Evolutionary conservation across 2,329 filamentous ascomycete genomes (phyloP), one percentile per base, ranked within the genome.

Genomic region (Colletotrichum theobromicola): DNA sequence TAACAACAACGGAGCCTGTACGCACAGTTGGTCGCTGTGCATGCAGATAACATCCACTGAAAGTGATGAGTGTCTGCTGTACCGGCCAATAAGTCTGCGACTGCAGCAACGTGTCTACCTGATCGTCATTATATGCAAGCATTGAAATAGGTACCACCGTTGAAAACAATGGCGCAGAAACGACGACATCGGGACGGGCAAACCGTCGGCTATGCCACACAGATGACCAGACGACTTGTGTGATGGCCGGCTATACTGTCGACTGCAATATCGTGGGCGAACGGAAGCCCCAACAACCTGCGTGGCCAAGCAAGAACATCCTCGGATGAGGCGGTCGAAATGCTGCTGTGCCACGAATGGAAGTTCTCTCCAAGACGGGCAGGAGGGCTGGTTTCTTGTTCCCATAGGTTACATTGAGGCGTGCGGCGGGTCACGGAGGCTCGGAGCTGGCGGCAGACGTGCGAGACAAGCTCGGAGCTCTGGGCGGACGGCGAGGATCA

Each of bases 381-480:
- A 71, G 68, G 68, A 72, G 46, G 68, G 62, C 53, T 28, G 32
- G 16, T 32, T 53, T 12, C 37, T 37, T 34, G 42, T 35, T 24
- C 55, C 62, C 16, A 72, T 74, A 72, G 72, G 72, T 61, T 57
- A 18, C 28, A 30, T 30, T n/a, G 24, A 32, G 46, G 18, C 32
- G n/a, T 71, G 28, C 42, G 57, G 62, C 68, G 72, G 72, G 68
- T 63, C 42, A 65, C 62, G 68, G 62, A 72, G 62, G 26, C 55
- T 74, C 72, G 72, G 72, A 74, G 67, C 67, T 71, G 58, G 42
- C 68, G 72, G 72, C 30, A 74, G 68, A 72, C 30, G 62, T 50
- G 57, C 55, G 68, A 74, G 68, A 67, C 55, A 67, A 58, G 72
- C 62, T 74, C 68, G 55, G 72, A 67, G 67, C 57, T 70, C 57